Base-by-base conservation (phyloP, 2,329 filamentous ascomycete genomes). In the Fusarium ambrosium region DNA sequence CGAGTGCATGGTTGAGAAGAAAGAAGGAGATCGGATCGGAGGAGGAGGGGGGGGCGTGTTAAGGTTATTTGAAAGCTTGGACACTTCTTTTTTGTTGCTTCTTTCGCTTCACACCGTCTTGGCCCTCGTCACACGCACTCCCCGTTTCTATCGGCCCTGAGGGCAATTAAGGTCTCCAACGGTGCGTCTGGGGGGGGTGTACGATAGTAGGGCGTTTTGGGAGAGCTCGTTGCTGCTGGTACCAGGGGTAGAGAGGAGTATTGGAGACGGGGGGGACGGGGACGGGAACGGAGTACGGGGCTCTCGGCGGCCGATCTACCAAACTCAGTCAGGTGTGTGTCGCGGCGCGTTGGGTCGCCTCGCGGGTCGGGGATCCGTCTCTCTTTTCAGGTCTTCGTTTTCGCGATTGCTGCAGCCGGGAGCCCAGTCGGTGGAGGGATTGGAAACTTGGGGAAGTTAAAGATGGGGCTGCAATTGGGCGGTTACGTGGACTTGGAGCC, bases 381-480 rank as follows among this genome's bases (percentile, higher is more conserved):
- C 18, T 61, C 60, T 32, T 62, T 34, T 43, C 34, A 34, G 45
- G 45, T 62, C 34, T 48, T 51, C 8, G 51, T 53, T 32, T 71
- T 51, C 43, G 37, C 29, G 56, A 22, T 37, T 27, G 55, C 56
- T 36, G 56, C 29, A 4, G 69, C 48, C 48, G 51, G 37, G 39
- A 56, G 48, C 51, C 51, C 68, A 69, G 56, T 61, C 59, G 62
- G 41, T 22, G 48, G 51, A 69, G 68, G 37, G 51, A 39, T 58
- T 53, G 27, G 55, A 37, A 65, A 74, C 71, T 63, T 68, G 67
- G 70, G 73, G 24, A 29, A 36, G 71, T 72, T 58, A 74, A 65
- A 64, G 45, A 74, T 68, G 72, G 71, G 72, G 71, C 71, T 74
- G 63, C 41, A 75, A 75, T 67, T 75, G 70, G 53, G 72, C 37